Evolutionary conservation across 192 early-diverging fungal species (phyloP).

Genomic region (Coemansia sp.): DNA sequence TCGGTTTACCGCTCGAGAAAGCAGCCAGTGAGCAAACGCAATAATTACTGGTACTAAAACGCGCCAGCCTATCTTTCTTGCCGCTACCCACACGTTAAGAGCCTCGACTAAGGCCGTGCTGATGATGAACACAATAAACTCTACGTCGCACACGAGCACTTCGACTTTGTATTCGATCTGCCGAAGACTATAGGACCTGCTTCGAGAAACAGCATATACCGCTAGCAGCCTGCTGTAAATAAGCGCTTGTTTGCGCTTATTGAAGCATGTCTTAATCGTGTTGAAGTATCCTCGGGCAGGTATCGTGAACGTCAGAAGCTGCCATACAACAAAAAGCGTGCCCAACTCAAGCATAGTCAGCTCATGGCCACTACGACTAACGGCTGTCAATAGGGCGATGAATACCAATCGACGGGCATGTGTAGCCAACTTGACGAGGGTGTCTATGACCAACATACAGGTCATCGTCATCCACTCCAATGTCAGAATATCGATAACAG

Average conservation of each 20-base stretch:
- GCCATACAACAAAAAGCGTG: constrained; percentile 5
- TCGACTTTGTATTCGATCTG: not conserved
- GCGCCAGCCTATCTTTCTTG: constrained; percentile 31
- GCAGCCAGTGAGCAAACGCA: constrained; percentile 7
- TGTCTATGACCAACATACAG: not conserved
- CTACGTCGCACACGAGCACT: not conserved
- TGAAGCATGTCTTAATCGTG: not conserved
- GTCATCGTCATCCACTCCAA: not conserved
- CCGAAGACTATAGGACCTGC: not conserved
- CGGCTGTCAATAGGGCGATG: constrained; percentile 6
- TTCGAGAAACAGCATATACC: not conserved
- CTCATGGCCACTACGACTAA: not conserved
- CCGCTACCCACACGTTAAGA: constrained; percentile 25
- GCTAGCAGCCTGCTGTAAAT: constrained; percentile 5
- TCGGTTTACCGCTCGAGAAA: constrained; percentile 1
- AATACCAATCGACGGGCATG: constrained; percentile 14
- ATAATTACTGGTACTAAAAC: constrained; percentile 31
- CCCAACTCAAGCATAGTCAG: not conserved
- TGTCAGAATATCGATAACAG: not conserved
- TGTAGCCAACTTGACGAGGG: not conserved
- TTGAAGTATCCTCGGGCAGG: not conserved
- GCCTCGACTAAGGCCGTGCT: constrained; percentile 8
- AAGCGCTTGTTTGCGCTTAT: not conserved
- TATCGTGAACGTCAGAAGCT: constrained; percentile 11
- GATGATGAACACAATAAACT: not conserved